Base-by-base conservation (phyloP, 352 stramenopile genomes). In the Phytophthora syringae region DNA sequence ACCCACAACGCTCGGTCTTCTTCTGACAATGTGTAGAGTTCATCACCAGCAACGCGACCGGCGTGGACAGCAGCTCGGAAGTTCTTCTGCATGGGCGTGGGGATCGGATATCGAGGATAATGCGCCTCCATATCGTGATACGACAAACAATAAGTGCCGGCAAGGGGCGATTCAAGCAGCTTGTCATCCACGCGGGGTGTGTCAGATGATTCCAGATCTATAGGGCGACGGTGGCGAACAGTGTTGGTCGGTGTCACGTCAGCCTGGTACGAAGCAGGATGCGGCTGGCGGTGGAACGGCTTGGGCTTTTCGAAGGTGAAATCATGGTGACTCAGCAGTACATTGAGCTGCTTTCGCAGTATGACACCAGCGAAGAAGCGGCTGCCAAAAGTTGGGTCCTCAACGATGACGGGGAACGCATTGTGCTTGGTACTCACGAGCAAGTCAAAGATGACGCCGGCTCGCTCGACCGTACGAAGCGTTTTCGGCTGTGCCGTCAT, bases 401-500 rank as follows among this genome's bases (percentile, higher is more conserved):
- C 85, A 9, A 94, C 87, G 45, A 94, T 91, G 16, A 97, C 89
- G 10, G 89, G 89, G 47, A 96, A 97, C 4, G 82, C 89, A 32
- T 96, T 94, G 79, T 97, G 88, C 43, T 85, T 88, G 5, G 84
- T 95, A 36, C 78, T 87, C 43, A 88, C 70, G n/a, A 97, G 77
- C 34, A 95, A 44, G 56, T 98, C 95, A 61, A 98, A 98, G 20
- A 99, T 96, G n/a, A 98, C 88, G 25, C 93, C 92, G 16, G 65
- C 66, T 6, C 90, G 84, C 66, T 98, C 95, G 9, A 99, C 92
- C 0, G 93, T 97, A n/a, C 91, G 92, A 11, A 99, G 67, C 16
- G 82, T 97, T 78, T 98, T 98, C 0, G 97, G 91, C 63, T 98
- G 90, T 5, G 92, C 88, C 9, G 82, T 98, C 96, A 99, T 99